phyloP scores from a whole-genome alignment of 129 eudicot genomes.

The Chrysanthemum lavandulifolium region DNA sequence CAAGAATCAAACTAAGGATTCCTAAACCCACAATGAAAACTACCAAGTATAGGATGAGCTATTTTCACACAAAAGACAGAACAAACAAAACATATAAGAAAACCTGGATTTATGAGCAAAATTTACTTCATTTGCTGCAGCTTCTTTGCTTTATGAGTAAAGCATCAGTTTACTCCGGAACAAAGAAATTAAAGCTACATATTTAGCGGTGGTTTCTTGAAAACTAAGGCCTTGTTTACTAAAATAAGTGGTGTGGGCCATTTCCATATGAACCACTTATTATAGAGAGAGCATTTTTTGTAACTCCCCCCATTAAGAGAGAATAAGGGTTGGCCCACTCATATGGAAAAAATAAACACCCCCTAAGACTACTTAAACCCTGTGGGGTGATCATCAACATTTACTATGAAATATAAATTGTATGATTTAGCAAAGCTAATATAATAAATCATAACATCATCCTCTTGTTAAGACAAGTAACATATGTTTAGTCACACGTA shows the following conservation, averaged over 20 bases:
- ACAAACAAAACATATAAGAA: neutral
- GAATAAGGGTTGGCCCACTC: too few species aligned
- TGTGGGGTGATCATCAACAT: neutral
- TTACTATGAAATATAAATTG: neutral
- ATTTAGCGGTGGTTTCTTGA: too few species aligned
- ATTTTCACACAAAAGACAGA: neutral
- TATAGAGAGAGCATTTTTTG: too few species aligned
- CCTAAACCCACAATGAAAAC: neutral
- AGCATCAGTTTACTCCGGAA: neutral
- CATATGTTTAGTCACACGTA: neutral
- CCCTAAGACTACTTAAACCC: neutral
- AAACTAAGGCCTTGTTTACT: too few species aligned
- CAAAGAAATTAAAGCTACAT: neutral
- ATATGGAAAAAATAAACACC: too few species aligned
- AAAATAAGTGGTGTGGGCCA: too few species aligned
- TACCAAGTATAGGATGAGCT: neutral
- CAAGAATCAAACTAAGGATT: neutral
- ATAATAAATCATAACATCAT: neutral
- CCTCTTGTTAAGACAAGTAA: neutral
- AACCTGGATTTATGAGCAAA: neutral
- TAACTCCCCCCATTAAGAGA: too few species aligned
- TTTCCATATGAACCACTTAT: too few species aligned
- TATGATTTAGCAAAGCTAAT: neutral
- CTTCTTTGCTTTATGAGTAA: neutral
- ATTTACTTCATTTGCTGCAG: neutral